phyloP scores from a whole-genome alignment of 306 rosid genomes.

The Myrica gale region DNA sequence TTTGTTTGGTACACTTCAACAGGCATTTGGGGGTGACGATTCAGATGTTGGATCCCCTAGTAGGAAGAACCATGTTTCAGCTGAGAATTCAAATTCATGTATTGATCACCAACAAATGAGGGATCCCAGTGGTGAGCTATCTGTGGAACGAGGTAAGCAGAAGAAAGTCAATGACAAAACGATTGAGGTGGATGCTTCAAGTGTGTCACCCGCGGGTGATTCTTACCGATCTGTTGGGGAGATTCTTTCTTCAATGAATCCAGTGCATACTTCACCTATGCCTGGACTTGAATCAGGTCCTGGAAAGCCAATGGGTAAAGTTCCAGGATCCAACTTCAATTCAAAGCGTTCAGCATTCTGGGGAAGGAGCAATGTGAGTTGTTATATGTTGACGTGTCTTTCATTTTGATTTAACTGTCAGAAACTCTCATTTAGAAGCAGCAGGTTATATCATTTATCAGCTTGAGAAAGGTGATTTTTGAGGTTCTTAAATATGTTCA shows the following conservation, averaged over 20 bases:
- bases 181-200: slow-evolving; percentile 53
- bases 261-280: slow-evolving; percentile 48
- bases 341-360: slow-evolving; percentile 81
- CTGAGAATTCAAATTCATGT: slow-evolving; percentile 47
- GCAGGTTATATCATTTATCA: neutral
- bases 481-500: neutral
- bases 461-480: neutral
- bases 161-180: slow-evolving; percentile 50
- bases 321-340: slow-evolving; percentile 48
- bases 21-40: slow-evolving; percentile 79
- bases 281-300: slow-evolving; percentile 56
- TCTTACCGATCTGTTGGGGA: slow-evolving; percentile 86
- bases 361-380: slow-evolving; percentile 97
- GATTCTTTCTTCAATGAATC: slow-evolving; percentile 80
- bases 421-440: neutral
- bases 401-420: neutral
- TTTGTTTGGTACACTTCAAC: slow-evolving; percentile 29
- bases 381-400: slow-evolving; percentile 16
- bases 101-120: slow-evolving; percentile 40
- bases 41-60: slow-evolving; percentile 73
- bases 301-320: slow-evolving; percentile 66
- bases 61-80: slow-evolving; percentile 61
- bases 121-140: slow-evolving; percentile 42
- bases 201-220: slow-evolving; percentile 60
- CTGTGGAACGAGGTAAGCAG: slow-evolving; percentile 58